Base-by-base conservation (phyloP, 2,329 filamentous ascomycete genomes). In the Hirsutella rhossiliensis region DNA sequence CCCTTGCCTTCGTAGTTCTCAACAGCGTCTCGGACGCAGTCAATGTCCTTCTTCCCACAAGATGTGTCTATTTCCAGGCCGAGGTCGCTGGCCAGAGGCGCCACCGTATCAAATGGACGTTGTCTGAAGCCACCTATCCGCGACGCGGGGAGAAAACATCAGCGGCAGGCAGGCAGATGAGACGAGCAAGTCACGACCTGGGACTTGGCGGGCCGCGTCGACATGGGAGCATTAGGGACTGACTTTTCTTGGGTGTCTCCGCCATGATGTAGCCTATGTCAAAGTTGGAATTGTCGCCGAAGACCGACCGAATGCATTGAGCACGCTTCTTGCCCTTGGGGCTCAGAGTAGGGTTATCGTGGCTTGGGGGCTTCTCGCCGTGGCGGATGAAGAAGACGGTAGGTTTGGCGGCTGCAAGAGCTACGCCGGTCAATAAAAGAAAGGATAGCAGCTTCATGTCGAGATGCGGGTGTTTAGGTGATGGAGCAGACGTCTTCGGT, bases 311-410 rank as follows among this genome's bases (percentile, higher is more conserved):
- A n/a, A 82, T 60, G 49, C 77, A 80, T 52, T 81, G 71, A 0
- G 77, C 73, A 15, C 78, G 72, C 56, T 76, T 46, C 43, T 67
- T 49, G n/a, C 78, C 78, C 47, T 68, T 52, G 0, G 65, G 50
- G 44, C 58, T 75, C 39, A 81, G 62, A 2, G 75, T 76, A 32
- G 39, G 42, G 15, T 49, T 62, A 15, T 64, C 64, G 42, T 70
- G 60, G 4, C 66, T 65, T 32, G 65, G 57, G 1, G 77, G 76
- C 58, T 82, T 82, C 57, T 82, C 78, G 46, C 77, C 78, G 50
- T 82, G 78, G 17, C 77, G 72, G 55, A 82, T 81, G 9, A 81
- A 60, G 54, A 78, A 82, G 29, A 81, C 72, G 1, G 70, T 79
- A 2, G 75, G 68, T 11, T 53, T 48, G 28, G 52, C 52, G 9